These are phyloP conservation scores for Ophiorrhiza pumila DNA, from an alignment of 257 asterid genomes.

Conservation along the genomic window DNA sequence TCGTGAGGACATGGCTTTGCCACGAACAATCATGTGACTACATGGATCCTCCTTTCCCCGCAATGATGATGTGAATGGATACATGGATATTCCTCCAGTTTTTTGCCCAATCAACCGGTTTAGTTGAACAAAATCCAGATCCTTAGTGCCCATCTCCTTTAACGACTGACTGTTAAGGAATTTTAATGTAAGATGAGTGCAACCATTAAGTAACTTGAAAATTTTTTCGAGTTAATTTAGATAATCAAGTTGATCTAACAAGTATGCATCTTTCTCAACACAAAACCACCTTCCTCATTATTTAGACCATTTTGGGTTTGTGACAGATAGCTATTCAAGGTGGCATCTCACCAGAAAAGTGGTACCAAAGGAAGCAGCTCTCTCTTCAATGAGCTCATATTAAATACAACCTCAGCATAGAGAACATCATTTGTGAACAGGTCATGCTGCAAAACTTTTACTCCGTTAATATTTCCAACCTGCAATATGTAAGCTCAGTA, in stretches of 20 bases:
- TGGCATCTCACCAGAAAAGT: slow-evolving; percentile 80
- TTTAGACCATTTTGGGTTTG: background rate
- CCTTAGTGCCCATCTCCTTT: slow-evolving; percentile 98
- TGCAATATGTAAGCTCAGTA: slow-evolving; percentile 33
- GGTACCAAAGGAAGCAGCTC: slow-evolving; percentile 96
- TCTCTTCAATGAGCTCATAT: slow-evolving; percentile 81
- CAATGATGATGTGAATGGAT: slow-evolving; percentile 84
- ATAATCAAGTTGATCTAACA: background rate
- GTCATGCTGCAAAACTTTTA: slow-evolving; percentile 71
- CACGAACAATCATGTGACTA: slow-evolving; percentile 77
- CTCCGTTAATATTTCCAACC: slow-evolving; percentile 81
- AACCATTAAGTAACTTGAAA: background rate
- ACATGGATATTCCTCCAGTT: slow-evolving; percentile 95
- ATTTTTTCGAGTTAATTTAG: background rate
- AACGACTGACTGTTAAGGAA: slow-evolving; percentile 77
- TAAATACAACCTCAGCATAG: slow-evolving; percentile 92
- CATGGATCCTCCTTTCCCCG: slow-evolving; percentile 75
- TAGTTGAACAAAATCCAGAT: slow-evolving; percentile 87
- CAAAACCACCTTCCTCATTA: background rate
- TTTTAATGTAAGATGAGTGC: slow-evolving; percentile 12
- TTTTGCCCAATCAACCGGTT: slow-evolving; percentile 94
- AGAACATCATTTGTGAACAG: slow-evolving; percentile 97
- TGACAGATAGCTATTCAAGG: background rate
- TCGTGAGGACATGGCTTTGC: slow-evolving; percentile 91
- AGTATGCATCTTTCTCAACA: background rate